A percentile compares a stretch with the other conserved stretches of the same genome.
phyloP scores from a whole-genome alignment of 1,139 yeast species.

The Debaryomycetaceae sp. region DNA sequence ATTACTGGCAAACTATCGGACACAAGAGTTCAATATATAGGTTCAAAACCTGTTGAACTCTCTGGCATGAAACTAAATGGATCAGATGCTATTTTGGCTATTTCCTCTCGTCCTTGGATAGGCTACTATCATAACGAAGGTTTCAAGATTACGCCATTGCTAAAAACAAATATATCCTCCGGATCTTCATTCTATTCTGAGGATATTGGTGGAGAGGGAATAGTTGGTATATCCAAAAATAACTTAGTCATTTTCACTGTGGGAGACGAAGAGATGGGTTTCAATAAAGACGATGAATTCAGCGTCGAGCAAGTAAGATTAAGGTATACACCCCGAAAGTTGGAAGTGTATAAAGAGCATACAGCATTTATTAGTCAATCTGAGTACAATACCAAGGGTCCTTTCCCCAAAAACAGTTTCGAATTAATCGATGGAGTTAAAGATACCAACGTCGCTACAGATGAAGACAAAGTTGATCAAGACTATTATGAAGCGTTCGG shows the following conservation, averaged over 20 bases:
- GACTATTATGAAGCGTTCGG: constrained; percentile 42
- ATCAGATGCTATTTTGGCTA: constrained; percentile 31
- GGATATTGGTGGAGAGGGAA: constrained; percentile 58
- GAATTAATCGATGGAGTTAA: neutral
- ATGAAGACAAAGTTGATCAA: constrained; percentile 15
- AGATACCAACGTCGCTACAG: constrained; percentile 5
- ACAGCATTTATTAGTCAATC: constrained; percentile 43
- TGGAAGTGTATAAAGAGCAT: constrained; percentile 24
- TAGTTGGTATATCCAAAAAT: constrained; percentile 58
- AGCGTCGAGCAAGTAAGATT: constrained; percentile 41
- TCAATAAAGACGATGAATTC: constrained; percentile 44
- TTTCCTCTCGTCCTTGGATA: constrained; percentile 44
- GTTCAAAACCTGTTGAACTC: constrained; percentile 59
- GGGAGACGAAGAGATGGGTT: constrained; percentile 32
- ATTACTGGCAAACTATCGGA: constrained; percentile 63
- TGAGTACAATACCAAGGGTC: constrained; percentile 38
- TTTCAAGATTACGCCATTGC: constrained; percentile 42
- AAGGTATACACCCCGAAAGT: constrained; percentile 51
- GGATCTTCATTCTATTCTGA: constrained; percentile 60
- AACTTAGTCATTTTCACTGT: constrained; percentile 58
- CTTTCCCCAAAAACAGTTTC: constrained; percentile 13
- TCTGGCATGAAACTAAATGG: constrained; percentile 27
- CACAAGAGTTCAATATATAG: constrained; percentile 71
- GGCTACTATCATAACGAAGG: constrained; percentile 20
- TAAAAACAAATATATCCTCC: constrained; percentile 22